Percentiles rank a stretch among this genome's conserved stretches.
Evolutionary conservation across 768 basidiomycete genomes (phyloP).

Genomic region (Hygrophorus russula): DNA sequence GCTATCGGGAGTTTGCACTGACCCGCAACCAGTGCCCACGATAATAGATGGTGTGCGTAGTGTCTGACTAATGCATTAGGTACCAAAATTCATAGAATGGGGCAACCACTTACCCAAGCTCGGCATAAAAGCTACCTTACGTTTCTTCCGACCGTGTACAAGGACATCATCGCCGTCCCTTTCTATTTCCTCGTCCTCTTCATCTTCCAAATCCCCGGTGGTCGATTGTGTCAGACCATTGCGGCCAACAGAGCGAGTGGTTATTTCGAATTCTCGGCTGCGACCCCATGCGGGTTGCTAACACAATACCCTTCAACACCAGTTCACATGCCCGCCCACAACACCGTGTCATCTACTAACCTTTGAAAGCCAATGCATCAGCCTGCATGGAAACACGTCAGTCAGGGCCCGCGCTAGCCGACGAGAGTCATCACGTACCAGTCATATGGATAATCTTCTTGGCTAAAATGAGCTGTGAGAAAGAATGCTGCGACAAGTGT

Average conservation of each 20-base stretch:
- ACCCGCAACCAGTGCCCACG: conserved; percentile 83
- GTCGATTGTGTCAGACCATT: conserved; percentile 56
- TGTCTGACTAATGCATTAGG: conserved; percentile 35
- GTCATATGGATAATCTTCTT: conserved; percentile 82
- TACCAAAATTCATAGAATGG: conserved; percentile 5
- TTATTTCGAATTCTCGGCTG: conserved; percentile 84
- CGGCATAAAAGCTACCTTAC: conserved; percentile 81
- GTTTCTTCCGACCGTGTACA: conserved; percentile 60
- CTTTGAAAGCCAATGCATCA: conserved; percentile 87
- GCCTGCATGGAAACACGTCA: conserved; percentile 28
- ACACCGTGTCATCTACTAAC: conserved; percentile 21
- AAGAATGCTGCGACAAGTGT: conserved; percentile 52
- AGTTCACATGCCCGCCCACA: conserved; percentile 9
- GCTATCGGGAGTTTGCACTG: conserved; percentile 18
- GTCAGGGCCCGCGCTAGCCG: conserved; percentile 6
- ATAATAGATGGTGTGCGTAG: conserved; percentile 85
- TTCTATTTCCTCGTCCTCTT: conserved; percentile 43
- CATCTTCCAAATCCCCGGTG: conserved; percentile 69
- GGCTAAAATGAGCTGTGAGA: conserved; percentile 80
- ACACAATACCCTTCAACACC: conserved; percentile 6
- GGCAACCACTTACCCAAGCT: conserved; percentile 48
- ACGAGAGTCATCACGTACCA: conserved; percentile 35
- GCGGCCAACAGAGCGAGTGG: conserved; percentile 61
- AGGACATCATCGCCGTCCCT: conserved; percentile 39
- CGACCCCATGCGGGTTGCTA: conserved; percentile 89